These are phyloP conservation scores for Xylariomycetidae sp. DNA, from an alignment of 2,329 filamentous ascomycete species.

Conservation along the genomic window DNA sequence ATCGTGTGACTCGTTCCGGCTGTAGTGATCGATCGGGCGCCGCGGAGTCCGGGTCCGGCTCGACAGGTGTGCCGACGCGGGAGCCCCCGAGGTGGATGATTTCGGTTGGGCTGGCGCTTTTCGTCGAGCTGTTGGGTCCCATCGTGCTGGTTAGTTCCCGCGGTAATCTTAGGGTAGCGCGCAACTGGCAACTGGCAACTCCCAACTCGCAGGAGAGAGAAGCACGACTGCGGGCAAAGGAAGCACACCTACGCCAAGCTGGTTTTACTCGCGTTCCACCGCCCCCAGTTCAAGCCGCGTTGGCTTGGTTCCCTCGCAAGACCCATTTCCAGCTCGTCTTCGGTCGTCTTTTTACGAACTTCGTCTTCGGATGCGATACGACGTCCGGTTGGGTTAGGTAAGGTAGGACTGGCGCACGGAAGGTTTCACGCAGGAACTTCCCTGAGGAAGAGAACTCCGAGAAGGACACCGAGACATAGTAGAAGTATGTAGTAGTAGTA, in stretches of 20 bases:
- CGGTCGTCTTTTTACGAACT: no score
- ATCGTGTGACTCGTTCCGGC: conserved; percentile 10
- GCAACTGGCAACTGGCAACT: neutral
- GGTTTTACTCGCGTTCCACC: conserved; percentile 14
- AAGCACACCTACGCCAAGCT: conserved; percentile 8
- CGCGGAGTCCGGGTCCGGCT: conserved; percentile 8
- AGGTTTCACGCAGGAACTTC: no score
- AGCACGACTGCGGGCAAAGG: conserved; percentile 1
- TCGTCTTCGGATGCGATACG: no score
- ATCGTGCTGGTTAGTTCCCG: conserved; percentile 3
- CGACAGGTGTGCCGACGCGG: conserved; percentile 11
- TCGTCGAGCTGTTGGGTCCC: conserved; percentile 6
- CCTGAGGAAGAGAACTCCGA: no score
- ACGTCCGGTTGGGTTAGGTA: no score
- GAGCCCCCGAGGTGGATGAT: conserved; percentile 19
- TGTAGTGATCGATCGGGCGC: conserved; percentile 7
- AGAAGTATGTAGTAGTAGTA: no score
- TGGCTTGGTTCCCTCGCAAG: conserved; percentile 16
- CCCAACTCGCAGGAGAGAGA: neutral
- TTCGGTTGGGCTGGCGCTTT: conserved; percentile 11
- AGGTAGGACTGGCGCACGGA: no score
- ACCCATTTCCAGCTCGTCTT: no score
- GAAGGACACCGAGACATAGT: no score
- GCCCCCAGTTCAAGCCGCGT: conserved; percentile 14
- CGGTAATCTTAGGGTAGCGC: no score